Percentiles rank a stretch among this genome's conserved stretches.
Evolutionary conservation across 2,329 filamentous ascomycete species (phyloP).

Genomic region (Stemphylium lycopersici): DNA sequence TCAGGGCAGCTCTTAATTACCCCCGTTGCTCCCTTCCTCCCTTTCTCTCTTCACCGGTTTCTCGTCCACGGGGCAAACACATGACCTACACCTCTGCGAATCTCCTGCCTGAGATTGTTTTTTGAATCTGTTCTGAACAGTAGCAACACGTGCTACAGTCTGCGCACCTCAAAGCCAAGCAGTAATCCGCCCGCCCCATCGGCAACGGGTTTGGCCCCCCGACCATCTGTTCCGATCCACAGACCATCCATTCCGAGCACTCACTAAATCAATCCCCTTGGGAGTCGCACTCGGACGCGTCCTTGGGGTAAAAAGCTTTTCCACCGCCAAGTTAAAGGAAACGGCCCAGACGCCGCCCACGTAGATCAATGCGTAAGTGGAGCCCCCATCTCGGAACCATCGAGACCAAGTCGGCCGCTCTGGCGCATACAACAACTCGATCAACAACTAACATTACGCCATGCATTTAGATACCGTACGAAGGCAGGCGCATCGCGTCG

Average conservation of each 20-base stretch:
- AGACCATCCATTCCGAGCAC: constrained; percentile 4
- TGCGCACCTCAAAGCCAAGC: constrained; percentile 21
- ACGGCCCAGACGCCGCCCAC: constrained; percentile 24
- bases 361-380: constrained; percentile 34
- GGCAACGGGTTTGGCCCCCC: constrained; percentile 19
- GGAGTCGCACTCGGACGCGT: constrained; percentile 4
- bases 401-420: neutral
- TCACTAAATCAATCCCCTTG: neutral
- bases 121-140: constrained; percentile 10
- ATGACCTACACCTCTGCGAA: constrained; percentile 7
- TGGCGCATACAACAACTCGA: neutral
- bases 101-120: neutral
- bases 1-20: constrained; percentile 18
- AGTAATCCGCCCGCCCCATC: constrained; percentile 9
- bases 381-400: constrained; percentile 18
- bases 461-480: constrained; percentile 43
- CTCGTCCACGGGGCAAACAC: constrained; percentile 1
- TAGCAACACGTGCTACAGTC: constrained; percentile 2
- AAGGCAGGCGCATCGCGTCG: constrained; percentile 44
- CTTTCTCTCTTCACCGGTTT: constrained; percentile 14
- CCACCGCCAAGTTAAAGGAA: constrained; percentile 12
- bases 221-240: constrained; percentile 10
- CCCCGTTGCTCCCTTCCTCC: constrained; percentile 9
- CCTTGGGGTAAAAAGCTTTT: constrained; percentile 2
- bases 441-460: constrained; percentile 15